Evolutionary conservation across 2,329 filamentous ascomycete species (phyloP), one percentile per base, ranked within the genome.

Genomic region (Fusarium subtropicale): DNA sequence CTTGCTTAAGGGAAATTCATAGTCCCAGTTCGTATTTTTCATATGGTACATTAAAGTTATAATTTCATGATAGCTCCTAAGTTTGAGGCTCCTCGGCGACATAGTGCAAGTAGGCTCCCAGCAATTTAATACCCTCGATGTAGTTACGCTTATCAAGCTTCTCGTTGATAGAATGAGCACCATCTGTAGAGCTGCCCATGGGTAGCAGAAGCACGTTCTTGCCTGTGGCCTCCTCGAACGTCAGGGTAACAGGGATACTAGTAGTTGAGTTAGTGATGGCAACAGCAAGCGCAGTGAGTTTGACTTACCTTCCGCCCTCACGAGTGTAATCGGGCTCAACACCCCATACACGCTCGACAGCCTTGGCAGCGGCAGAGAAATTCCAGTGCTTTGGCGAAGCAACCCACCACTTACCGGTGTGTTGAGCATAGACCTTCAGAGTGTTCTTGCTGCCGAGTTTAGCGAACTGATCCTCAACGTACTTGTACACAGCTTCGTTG

Each of bases 341-440:
- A 56, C 92, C 92, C 88, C 94, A 99, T 38, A 99, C 96, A 70
- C 93, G 89, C 85, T 98, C 91, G 34, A 96, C 94, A n/a, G 96
- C 96, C 87, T 97, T 98, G 77, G 91, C 89, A 16, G 96, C 96
- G 28, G 95, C 95, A 31, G 90, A 88, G 83, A 98, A 99, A 87
- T 99, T 99, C 94, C 96, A 98, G 87, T 99, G 95, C 83, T 97
- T 96, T 31, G 96, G 95, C 77, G 92, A 94, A 47, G 97, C 94
- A 48, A 97, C 94, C 96, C 96, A 99, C 96, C 96, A 99, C 83
- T 97, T 97, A 74, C 96, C 96, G 63, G 90, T 91, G 84, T 99
- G 96, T 81, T 95, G 90, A 61, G 94, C 86, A 77, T 86, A 90
- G 55, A 94, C 90, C 75, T 92, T 92, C 77, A 97, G 81, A 18